Conservation (phyloP, 176 grass and related monocot species). For the Carex pumila region DNA sequence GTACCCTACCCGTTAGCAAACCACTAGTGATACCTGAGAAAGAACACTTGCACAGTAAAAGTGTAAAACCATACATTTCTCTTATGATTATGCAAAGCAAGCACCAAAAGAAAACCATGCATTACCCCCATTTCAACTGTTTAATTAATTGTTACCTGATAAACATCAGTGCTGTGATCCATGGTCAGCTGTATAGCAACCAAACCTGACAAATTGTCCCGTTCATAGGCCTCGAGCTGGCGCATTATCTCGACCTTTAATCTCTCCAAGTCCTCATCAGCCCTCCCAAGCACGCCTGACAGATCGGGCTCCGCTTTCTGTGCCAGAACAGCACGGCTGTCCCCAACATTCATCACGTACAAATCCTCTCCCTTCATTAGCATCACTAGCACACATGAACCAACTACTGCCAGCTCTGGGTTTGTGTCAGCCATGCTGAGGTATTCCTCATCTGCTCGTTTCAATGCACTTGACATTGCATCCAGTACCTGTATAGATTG, state of each 20-base stretch:
- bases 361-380: slow-evolving; percentile 71
- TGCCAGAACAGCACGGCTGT: slow-evolving; percentile 86
- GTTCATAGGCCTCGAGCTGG: slow-evolving; percentile 43
- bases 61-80: neutral
- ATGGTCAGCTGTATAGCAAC: slow-evolving; percentile 59
- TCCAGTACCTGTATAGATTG: slow-evolving; percentile 28
- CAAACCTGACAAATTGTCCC: slow-evolving; percentile 32
- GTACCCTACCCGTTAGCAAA: no score
- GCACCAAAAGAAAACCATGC: neutral
- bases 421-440: slow-evolving; percentile 55
- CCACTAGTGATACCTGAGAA: neutral
- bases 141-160: slow-evolving; percentile 30
- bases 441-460: slow-evolving; percentile 51
- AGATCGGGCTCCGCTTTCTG: slow-evolving; percentile 54
- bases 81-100: neutral
- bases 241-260: slow-evolving; percentile 52
- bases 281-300: slow-evolving; percentile 21
- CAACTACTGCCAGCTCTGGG: slow-evolving; percentile 79
- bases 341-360: slow-evolving; percentile 89
- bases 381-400: slow-evolving; percentile 78
- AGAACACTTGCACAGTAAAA: neutral
- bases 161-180: slow-evolving; percentile 62
- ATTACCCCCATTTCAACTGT: neutral
- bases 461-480: slow-evolving; percentile 50
- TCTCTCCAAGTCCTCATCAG: slow-evolving; percentile 14